Base-by-base conservation (phyloP, 2,329 filamentous ascomycete species). In the Penicillium sumatraense region DNA sequence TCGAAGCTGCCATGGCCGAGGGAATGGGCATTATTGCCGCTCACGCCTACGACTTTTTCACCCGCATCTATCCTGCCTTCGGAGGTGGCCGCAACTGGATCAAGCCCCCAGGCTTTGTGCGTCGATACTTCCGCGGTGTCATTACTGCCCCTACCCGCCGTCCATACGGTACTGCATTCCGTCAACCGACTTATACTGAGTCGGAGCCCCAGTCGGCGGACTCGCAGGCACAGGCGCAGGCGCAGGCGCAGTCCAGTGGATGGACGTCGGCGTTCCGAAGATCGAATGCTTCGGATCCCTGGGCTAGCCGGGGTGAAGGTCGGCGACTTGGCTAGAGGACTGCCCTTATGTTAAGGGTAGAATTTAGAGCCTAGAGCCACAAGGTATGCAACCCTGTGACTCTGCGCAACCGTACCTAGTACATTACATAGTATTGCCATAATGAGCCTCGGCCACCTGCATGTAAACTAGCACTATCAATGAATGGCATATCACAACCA, bases 31-130 rank as follows among this genome's bases (percentile, higher is more conserved):
- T 99, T 10, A 61, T 96, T 40, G 90, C 93, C 11, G 93, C 93
- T 4, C 95, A 99, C 72, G 68, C 95, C 18, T 96, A 91, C 75
- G 90, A 98, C 71, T 99, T 98, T 69, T 74, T 97, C 47, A 91
- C 90, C 2, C 85, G 90, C 46, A 82, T 97, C 38, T 98, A 92
- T 81, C 95, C 95, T 5, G 86, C 90, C 52, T 95, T 95, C 69
- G 93, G 92, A 27, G 90, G 90, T 53, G 95, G 95, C 0, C 81
- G 80, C 49, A 96, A 93, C 68, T 81, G 88, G 46, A 80, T 97
- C 31, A 80, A 82, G 13, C 95, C 92, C 0, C 95, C 95, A 2
- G 72, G 73, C 5, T 86, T 92, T 62, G 75, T 98, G 54, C 86
- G 85, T 56, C 82, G 82, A 51, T 83, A 89, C 63, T 89, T 93